These are phyloP conservation scores for Aspergillus sp. DNA, from an alignment of 2,329 filamentous ascomycete species.

Conservation along the genomic window DNA sequence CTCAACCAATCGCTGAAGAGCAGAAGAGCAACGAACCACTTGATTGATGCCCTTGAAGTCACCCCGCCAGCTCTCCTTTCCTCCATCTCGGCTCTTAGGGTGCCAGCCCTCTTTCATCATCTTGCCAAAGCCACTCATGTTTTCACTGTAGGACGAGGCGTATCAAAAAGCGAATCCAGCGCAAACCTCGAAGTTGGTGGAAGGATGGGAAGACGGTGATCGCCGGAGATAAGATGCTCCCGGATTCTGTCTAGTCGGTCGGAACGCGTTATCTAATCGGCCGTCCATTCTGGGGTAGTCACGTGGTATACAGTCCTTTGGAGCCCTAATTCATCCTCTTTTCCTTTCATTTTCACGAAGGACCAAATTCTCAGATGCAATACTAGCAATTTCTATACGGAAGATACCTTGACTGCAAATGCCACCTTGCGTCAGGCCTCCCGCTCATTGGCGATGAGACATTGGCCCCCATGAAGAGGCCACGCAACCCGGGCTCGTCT, in stretches of 20 bases:
- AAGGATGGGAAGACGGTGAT: background rate
- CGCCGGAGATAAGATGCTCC: background rate
- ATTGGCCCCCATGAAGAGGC: conserved; percentile 2
- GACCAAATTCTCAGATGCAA: too few relatives aligned
- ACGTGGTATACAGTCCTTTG: conserved; percentile 1
- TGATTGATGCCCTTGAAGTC: conserved; percentile 58
- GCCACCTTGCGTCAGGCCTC: background rate
- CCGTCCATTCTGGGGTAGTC: conserved; percentile 1
- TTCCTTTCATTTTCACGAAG: background rate
- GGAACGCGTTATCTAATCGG: background rate
- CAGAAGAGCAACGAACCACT: conserved; percentile 44
- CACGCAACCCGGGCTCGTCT: background rate
- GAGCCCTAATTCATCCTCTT: background rate
- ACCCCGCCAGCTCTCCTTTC: conserved; percentile 52
- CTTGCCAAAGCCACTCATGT: conserved; percentile 48
- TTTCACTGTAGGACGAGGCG: conserved; percentile 3
- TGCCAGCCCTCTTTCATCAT: conserved; percentile 54
- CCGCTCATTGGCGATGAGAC: background rate
- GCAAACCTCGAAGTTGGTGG: background rate
- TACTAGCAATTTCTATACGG: too few relatives aligned
- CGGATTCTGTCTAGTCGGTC: background rate
- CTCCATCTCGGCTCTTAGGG: conserved; percentile 52
- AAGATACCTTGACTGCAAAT: background rate
- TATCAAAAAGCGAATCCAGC: background rate
- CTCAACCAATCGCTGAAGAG: conserved; percentile 1